phyloP scores from a whole-genome alignment of 1,284 basidiomycete genomes.

The Papiliotrema nemorosa region DNA sequence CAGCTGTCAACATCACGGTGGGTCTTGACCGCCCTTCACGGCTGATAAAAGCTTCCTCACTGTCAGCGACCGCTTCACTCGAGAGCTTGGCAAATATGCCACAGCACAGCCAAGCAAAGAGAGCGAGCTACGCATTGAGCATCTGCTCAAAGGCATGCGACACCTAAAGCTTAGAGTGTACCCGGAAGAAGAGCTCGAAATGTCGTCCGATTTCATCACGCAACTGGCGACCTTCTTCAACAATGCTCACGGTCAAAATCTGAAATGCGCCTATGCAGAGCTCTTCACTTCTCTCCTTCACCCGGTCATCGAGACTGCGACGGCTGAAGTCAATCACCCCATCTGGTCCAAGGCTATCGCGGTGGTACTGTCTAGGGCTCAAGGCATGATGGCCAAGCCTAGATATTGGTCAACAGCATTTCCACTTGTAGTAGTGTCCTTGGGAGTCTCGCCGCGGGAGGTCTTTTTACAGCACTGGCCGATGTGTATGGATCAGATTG shows the following conservation, averaged over 20 bases:
- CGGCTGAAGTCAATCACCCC: constrained; percentile 94
- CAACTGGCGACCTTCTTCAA: constrained; percentile 76
- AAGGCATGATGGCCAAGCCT: constrained; percentile 82
- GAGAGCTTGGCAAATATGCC: constrained; percentile 68
- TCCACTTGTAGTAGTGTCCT: constrained; percentile 74
- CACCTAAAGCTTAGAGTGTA: constrained; percentile 84
- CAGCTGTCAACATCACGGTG: constrained; percentile 74
- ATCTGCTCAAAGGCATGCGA: constrained; percentile 71
- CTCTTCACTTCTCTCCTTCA: constrained; percentile 74
- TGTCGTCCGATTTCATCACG: constrained; percentile 87
- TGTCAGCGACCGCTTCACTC: constrained; percentile 79
- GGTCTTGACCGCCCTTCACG: constrained; percentile 15
- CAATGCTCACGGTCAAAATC: constrained; percentile 73
- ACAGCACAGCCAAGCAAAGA: constrained; percentile 72
- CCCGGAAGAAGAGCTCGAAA: constrained; percentile 89
- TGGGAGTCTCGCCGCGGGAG: constrained; percentile 83
- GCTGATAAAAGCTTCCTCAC: constrained; percentile 64
- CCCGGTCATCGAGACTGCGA: constrained; percentile 89
- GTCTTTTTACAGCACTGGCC: constrained; percentile 82
- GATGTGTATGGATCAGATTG: constrained; percentile 63
- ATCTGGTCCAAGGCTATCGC: constrained; percentile 90
- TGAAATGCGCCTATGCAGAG: constrained; percentile 85
- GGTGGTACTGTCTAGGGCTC: constrained; percentile 75
- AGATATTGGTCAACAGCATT: constrained; percentile 88
- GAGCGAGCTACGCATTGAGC: constrained; percentile 72